A percentile compares a stretch with the other conserved stretches of the same genome.
These are phyloP conservation scores for Melanomma pulvis-pyrius DNA, from an alignment of 495 filamentous ascomycete species.

Conservation along the genomic window DNA sequence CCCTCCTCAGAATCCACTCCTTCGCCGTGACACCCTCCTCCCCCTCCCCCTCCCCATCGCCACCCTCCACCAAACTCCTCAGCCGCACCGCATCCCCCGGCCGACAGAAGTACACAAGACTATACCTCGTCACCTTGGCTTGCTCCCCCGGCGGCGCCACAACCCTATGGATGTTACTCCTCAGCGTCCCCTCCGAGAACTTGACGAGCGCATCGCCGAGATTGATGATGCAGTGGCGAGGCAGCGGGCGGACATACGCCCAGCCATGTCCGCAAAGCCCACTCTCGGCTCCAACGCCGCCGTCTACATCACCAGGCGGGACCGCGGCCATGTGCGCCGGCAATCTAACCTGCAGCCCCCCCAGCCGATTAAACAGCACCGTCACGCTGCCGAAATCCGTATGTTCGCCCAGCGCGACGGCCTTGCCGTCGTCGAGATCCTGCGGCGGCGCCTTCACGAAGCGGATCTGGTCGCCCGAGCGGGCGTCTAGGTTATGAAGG, in stretches of 20 bases:
- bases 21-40: slow-evolving; percentile 49
- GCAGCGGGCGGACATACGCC: slow-evolving; percentile 62
- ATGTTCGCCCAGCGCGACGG: slow-evolving; percentile 54
- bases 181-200: slow-evolving; percentile 63
- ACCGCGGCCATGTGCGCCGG: slow-evolving; percentile 36
- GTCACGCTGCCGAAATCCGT: slow-evolving; percentile 60
- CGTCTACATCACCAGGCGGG: not conserved
- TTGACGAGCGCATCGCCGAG: slow-evolving; percentile 67
- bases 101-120: slow-evolving; percentile 65
- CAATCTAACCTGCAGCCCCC: slow-evolving; percentile 60
- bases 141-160: slow-evolving; percentile 60
- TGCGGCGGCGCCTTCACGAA: slow-evolving; percentile 56
- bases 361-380: slow-evolving; percentile 63
- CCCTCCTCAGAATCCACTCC: slow-evolving; percentile 54
- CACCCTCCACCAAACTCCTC: slow-evolving; percentile 49
- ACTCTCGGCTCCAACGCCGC: not conserved
- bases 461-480: slow-evolving; percentile 63
- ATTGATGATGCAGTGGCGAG: slow-evolving; percentile 63
- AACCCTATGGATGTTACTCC: slow-evolving; percentile 66
- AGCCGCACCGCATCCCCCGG: slow-evolving; percentile 61
- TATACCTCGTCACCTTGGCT: slow-evolving; percentile 55
- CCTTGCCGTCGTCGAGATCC: slow-evolving; percentile 48
- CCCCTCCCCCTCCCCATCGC: slow-evolving; percentile 42
- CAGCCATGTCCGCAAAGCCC: slow-evolving; percentile 51
- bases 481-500: slow-evolving; percentile 54